Conservation (phyloP, 352 stramenopile species). For the Globisporangium okanoganense region DNA sequence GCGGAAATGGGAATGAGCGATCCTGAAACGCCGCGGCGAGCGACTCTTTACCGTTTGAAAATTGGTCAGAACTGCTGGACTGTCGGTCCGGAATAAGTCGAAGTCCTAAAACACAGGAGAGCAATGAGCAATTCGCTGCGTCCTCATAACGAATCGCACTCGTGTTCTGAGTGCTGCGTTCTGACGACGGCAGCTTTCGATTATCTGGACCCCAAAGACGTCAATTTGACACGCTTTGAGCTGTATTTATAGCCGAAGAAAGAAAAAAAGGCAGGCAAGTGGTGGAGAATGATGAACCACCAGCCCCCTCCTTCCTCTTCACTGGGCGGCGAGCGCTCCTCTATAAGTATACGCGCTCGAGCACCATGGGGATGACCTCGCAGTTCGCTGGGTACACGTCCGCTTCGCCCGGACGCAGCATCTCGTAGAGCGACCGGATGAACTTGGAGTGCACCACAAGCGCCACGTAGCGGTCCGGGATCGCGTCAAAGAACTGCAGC, state of each 20-base stretch:
- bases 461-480: conserved; percentile 48
- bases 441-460: conserved; percentile 73
- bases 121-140: neutral
- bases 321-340: neutral
- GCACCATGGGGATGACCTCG: conserved; percentile 42
- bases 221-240: neutral
- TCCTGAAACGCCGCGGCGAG: neutral
- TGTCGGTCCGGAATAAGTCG: no score
- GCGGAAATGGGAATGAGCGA: neutral
- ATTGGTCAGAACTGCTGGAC: neutral
- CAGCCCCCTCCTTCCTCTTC: neutral
- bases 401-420: conserved; percentile 28
- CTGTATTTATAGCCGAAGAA: neutral
- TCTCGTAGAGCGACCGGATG: conserved; percentile 49
- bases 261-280: neutral
- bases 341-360: conserved; percentile 17
- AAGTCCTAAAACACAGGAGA: neutral
- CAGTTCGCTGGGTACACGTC: conserved; percentile 41
- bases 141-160: neutral
- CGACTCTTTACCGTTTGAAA: neutral
- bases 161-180: neutral
- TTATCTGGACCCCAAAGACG: neutral
- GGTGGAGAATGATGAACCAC: conserved; percentile 1
- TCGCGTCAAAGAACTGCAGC: conserved; percentile 28
- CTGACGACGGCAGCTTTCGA: neutral